A percentile compares a stretch with the other conserved stretches of the same genome.
Evolutionary conservation across 371 early-diverging fungal genomes (phyloP).

Genomic region (Amoeboaphelidium protococcarum): DNA sequence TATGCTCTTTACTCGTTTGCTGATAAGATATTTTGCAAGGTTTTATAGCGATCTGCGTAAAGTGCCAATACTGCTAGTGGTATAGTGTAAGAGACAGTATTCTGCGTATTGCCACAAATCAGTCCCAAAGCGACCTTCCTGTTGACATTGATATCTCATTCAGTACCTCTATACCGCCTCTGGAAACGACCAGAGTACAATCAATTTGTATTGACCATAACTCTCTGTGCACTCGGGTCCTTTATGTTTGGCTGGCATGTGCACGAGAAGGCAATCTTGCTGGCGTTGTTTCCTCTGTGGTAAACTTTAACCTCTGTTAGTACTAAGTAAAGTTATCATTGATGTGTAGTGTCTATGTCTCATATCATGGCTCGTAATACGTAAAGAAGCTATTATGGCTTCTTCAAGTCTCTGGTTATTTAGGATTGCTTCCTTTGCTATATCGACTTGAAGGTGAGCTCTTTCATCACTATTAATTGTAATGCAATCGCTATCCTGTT

Average conservation of each 20-base stretch:
- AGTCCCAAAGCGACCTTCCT: background rate
- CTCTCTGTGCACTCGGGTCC: conserved; percentile 55
- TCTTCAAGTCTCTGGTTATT: conserved; percentile 37
- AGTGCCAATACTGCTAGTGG: no score
- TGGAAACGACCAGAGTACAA: conserved; percentile 35
- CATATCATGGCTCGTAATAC: background rate
- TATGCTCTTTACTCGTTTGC: conserved; percentile 74
- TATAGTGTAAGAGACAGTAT: no score
- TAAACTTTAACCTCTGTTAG: conserved; percentile 4
- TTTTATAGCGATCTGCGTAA: no score
- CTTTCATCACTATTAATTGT: no score
- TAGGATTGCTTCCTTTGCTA: conserved; percentile 59
- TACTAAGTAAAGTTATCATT: conserved; percentile 10
- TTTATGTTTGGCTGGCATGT: conserved; percentile 94
- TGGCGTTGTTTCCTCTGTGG: conserved; percentile 55
- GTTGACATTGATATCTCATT: background rate
- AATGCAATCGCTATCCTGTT: no score
- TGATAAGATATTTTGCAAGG: conserved; percentile 32
- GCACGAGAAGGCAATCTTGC: conserved; percentile 82
- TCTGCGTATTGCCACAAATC: background rate
- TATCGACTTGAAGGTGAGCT: conserved; percentile 40
- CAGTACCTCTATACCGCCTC: conserved; percentile 5
- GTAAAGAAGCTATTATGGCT: conserved; percentile 24
- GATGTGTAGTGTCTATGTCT: conserved; percentile 1
- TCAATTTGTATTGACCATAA: conserved; percentile 41